Base-by-base conservation (phyloP, 805 yeast species). In the Cephaloascus fragrans region DNA sequence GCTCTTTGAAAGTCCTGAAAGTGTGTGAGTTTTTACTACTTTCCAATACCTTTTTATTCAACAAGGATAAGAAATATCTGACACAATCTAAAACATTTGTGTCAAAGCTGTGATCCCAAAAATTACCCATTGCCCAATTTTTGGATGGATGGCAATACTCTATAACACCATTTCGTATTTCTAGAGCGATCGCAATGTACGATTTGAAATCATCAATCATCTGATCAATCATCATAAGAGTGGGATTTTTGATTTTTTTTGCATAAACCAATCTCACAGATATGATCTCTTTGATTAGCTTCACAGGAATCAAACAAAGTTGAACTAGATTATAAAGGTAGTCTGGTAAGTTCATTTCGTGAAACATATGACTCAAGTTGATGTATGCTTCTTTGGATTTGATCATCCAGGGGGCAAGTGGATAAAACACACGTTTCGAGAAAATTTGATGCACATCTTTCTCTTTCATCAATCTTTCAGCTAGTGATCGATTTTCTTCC, bases 211-310 rank as follows among this genome's bases (percentile, higher is more conserved):
- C 95, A 35, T 77, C 88, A 44, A 90, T 74, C 73, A 87, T 82
- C 59, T 90, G 96, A 57, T 93, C 98, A 48, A 93, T 85, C 80
- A 87, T 85, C 88, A 87, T 83, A 78, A 89, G 76, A 0, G 97
- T 88, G 2, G 96, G 96, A 49, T 82, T 83, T 38, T 73, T 76
- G 36, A 90, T 61, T 51, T 82, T 83, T 55, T 74, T 69, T 2
- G 97, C 95, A 54, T 85, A 88, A 2, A 71, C 64, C 35, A 90
- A 64, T 47, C 97, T 71, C 33, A 84, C 73, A 28, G 72, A 71
- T 34, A 89, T 81, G 38, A 86, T 73, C 49, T 86, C 96, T 50
- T 80, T 82, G 49, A 88, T 80, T 35, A 93, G 64, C 44, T 75
- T 77, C 49, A 86, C 69, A 0, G 97, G 97, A 44, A 93, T 84